Evolutionary conservation across 2,329 filamentous ascomycete genomes (phyloP).

Genomic region (Endocalyx cinctus): DNA sequence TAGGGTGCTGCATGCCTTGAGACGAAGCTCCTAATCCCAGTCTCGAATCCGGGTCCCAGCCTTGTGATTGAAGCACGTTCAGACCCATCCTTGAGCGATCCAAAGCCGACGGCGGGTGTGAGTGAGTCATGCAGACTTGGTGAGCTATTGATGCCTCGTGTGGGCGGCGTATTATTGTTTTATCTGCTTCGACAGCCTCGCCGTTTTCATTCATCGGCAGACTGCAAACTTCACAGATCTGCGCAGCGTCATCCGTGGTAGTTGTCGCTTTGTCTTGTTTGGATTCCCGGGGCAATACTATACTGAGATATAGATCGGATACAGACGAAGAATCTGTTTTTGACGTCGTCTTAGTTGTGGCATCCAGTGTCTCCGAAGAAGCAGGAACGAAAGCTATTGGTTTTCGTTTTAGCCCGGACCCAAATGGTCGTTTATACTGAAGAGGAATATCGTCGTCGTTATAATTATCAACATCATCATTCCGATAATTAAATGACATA

Average conservation of each 20-base stretch:
- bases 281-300: conserved; percentile 52
- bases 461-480: conserved; percentile 27
- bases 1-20: conserved; percentile 69
- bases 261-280: conserved; percentile 7
- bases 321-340: conserved; percentile 29
- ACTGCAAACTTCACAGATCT: conserved; percentile 54
- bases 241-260: conserved; percentile 10
- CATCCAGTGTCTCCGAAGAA: conserved; percentile 31
- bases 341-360: conserved; percentile 17
- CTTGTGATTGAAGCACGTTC: conserved; percentile 59
- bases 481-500: conserved; percentile 3
- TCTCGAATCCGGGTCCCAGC: conserved; percentile 71
- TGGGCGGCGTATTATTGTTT: conserved; percentile 6
- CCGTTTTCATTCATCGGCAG: conserved; percentile 41
- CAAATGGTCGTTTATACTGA: conserved; percentile 50
- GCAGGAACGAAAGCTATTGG: conserved; percentile 55
- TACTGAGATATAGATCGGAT: conserved; percentile 60
- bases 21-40: conserved; percentile 66
- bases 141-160: conserved; percentile 65
- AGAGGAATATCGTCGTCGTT: conserved; percentile 46
- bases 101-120: conserved; percentile 67
- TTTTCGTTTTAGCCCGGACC: conserved; percentile 50
- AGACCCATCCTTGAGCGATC: conserved; percentile 68
- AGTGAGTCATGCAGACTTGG: conserved; percentile 64
- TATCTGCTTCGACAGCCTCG: conserved; percentile 3